phyloP scores from a whole-genome alignment of 306 rosid genomes.

The Quercus glauca region DNA sequence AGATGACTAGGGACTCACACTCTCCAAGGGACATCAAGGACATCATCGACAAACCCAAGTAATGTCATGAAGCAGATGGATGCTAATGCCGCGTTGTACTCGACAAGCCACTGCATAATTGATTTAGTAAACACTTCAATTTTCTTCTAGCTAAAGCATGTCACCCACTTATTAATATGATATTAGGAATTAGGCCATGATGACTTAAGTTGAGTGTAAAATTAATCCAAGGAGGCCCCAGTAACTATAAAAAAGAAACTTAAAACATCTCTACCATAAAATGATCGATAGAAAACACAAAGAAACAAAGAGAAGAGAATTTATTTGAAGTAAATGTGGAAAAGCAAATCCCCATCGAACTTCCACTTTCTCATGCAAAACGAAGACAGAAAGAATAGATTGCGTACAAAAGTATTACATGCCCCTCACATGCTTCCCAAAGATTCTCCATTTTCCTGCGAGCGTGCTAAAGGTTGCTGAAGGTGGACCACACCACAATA shows the following conservation, averaged over 20 bases:
- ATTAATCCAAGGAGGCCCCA: background rate
- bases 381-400: background rate
- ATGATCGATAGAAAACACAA: background rate
- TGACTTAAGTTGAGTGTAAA: background rate
- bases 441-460: background rate
- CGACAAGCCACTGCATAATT: constrained; percentile 93
- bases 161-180: background rate
- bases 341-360: background rate
- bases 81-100: constrained; percentile 93
- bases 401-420: background rate
- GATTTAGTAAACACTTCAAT: constrained; percentile 20
- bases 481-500: background rate
- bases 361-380: background rate
- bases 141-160: background rate
- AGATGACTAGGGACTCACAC: constrained; percentile 62
- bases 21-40: constrained; percentile 97
- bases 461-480: too few species aligned
- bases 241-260: background rate
- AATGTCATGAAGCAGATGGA: constrained; percentile 89
- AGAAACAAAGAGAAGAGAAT: background rate
- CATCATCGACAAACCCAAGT: constrained; percentile 98
- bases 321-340: background rate
- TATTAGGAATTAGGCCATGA: background rate
- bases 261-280: background rate
- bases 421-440: background rate